phyloP scores from a whole-genome alignment of 768 basidiomycete species.

The Leccinum incarnatum region DNA sequence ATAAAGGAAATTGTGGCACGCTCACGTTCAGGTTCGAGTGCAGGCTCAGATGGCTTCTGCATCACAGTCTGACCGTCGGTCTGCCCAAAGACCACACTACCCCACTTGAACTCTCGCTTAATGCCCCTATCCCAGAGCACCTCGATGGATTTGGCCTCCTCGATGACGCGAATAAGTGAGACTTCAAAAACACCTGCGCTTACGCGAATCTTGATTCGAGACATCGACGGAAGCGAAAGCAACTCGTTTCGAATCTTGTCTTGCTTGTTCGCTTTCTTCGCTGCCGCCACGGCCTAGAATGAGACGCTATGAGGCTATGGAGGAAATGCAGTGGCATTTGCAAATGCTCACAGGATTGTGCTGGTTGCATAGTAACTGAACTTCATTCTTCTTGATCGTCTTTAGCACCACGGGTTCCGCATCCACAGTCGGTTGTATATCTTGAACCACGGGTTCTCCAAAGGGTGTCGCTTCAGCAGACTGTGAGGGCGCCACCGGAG shows the following conservation, averaged over 20 bases:
- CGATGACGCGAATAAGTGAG: slow-evolving; percentile 66
- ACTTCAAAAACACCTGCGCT: slow-evolving; percentile 87
- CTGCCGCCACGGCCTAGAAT: slow-evolving; percentile 65
- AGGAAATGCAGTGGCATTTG: background rate
- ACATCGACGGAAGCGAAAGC: slow-evolving; percentile 63
- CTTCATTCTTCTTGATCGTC: slow-evolving; percentile 68
- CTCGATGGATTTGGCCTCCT: slow-evolving; percentile 68
- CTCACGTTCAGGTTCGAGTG: slow-evolving; percentile 47
- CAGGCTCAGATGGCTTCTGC: slow-evolving; percentile 65
- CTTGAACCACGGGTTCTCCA: background rate
- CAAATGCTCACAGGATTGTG: slow-evolving; percentile 80
- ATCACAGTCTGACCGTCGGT: slow-evolving; percentile 63
- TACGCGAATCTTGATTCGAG: slow-evolving; percentile 81
- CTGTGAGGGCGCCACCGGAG: slow-evolving; percentile 5
- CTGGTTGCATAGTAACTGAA: slow-evolving; percentile 77
- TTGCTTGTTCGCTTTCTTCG: slow-evolving; percentile 71
- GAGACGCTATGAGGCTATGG: background rate
- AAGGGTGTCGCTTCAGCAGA: background rate
- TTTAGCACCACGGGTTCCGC: slow-evolving; percentile 46
- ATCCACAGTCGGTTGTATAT: slow-evolving; percentile 3
- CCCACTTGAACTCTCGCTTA: slow-evolving; percentile 81
- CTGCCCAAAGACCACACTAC: slow-evolving; percentile 73
- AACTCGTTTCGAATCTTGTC: slow-evolving; percentile 72
- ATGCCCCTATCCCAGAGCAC: slow-evolving; percentile 78
- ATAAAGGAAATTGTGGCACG: slow-evolving; percentile 1